phyloP scores from a whole-genome alignment of 768 basidiomycete species.

The Antrodiella citrinella region DNA sequence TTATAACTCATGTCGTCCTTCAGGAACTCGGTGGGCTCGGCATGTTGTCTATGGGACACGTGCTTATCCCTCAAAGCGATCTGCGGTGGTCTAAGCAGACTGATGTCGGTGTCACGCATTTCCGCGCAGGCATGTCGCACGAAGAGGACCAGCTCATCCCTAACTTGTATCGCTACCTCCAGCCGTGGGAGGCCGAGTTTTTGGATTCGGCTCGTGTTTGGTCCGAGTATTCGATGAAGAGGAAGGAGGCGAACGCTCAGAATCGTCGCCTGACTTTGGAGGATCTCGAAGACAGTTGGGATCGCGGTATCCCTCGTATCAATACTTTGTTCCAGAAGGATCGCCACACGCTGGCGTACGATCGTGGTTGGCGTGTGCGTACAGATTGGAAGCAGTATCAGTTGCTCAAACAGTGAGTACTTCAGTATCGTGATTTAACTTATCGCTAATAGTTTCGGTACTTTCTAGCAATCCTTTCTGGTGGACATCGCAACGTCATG shows the following conservation, averaged over 20 bases:
- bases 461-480: constrained; percentile 84
- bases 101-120: constrained; percentile 94
- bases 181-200: constrained; percentile 98
- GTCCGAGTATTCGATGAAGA: constrained; percentile 99
- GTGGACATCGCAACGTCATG: constrained; percentile 98
- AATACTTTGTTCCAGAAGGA: constrained; percentile 99
- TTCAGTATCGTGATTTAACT: neutral
- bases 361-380: constrained; percentile 97
- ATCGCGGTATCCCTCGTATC: constrained; percentile 96
- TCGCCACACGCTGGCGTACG: constrained; percentile 92
- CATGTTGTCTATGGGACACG: constrained; percentile 99
- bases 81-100: constrained; percentile 98
- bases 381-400: constrained; percentile 99
- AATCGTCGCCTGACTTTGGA: constrained; percentile 95
- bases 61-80: constrained; percentile 96
- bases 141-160: constrained; percentile 94
- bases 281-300: constrained; percentile 98
- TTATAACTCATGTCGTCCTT: constrained; percentile 3
- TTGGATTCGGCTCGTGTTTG: constrained; percentile 97
- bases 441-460: constrained; percentile 2
- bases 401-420: constrained; percentile 73
- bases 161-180: constrained; percentile 92
- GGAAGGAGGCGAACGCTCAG: constrained; percentile 98
- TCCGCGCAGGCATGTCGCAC: constrained; percentile 98
- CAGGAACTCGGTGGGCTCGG: constrained; percentile 95